These are phyloP conservation scores for baker's yeast (Saccharomyces cerevisiae) DNA, from an alignment of 805 yeast genomes.

Conservation along the genomic window DNA sequence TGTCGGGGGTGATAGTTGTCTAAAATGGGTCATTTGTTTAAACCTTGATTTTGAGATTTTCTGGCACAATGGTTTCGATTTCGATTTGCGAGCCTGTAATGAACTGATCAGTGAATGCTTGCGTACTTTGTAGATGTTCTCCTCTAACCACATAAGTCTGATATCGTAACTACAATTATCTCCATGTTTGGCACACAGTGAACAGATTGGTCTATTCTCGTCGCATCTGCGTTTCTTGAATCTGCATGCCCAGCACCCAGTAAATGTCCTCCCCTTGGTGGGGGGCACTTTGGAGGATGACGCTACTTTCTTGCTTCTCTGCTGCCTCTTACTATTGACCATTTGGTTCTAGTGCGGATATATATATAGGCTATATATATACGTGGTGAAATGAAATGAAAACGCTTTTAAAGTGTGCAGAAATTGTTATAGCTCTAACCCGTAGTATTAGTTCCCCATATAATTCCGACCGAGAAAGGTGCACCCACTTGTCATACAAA, in stretches of 20 bases:
- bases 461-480: background rate
- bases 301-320: background rate
- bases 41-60: constrained; percentile 16
- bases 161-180: constrained; percentile 26
- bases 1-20: background rate
- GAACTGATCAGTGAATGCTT: background rate
- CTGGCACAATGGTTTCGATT: background rate
- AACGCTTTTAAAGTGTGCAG: background rate
- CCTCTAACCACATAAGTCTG: constrained; percentile 24
- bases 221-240: constrained; percentile 29
- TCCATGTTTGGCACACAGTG: constrained; percentile 21
- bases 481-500: background rate
- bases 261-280: constrained; percentile 23
- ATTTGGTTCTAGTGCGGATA: background rate
- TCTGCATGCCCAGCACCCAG: constrained; percentile 32
- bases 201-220: constrained; percentile 23
- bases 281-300: background rate
- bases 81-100: background rate
- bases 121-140: constrained; percentile 15
- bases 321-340: background rate
- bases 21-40: constrained; percentile 13
- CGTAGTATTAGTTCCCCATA: background rate
- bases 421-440: background rate
- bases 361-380: background rate
- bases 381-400: background rate